Evolutionary conservation across 225 moss, liverwort and hornwort genomes (phyloP), one percentile per base, ranked within the genome.

Genomic region (Asterella californica): DNA sequence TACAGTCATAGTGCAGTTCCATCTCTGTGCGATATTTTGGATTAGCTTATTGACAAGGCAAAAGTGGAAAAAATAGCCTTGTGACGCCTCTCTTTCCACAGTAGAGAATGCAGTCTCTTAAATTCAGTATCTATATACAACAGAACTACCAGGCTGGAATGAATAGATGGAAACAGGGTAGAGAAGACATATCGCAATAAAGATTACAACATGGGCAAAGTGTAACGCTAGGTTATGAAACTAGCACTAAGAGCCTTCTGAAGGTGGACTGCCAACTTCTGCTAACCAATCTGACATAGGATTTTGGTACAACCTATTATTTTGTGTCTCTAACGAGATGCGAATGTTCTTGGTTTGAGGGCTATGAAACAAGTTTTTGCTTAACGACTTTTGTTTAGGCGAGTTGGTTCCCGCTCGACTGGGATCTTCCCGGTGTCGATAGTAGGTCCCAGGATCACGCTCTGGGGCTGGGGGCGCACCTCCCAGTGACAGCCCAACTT

Each of bases 191-290:
- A 73, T 50, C 52, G 50, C 57, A 60, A 24, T 70, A 36, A 30
- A 32, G 52, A 54, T 30, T 79, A 82, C 79, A 72, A 32, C 62
- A 78, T 70, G 37, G 49, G 49, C 55, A 61, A 49, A 37, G 25
- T 49, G 22, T 45, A 47, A 55, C 47, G 33, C 63, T 53, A 21
- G 73, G 64, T 74, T 59, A 59, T 59, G 46, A 30, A 73, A 42
- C 77, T 69, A 78, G 47, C 36, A 27, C 37, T 81, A 72, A 19
- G 69, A 61, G 38, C 68, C 25, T 69, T 86, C 86, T 74, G 87
- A 65, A 65, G 78, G 87, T 80, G 87, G 87, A 55, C 84, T 87
- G 50, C 87, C 87, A 52, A 87, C 87, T 80, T 87, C 87, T 42
- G 82, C 27, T 77, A 84, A 53, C 87, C 87, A 87, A 73, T 87